Conservation (phyloP, 306 rosid genomes). For the Quercus aquifolioides region DNA sequence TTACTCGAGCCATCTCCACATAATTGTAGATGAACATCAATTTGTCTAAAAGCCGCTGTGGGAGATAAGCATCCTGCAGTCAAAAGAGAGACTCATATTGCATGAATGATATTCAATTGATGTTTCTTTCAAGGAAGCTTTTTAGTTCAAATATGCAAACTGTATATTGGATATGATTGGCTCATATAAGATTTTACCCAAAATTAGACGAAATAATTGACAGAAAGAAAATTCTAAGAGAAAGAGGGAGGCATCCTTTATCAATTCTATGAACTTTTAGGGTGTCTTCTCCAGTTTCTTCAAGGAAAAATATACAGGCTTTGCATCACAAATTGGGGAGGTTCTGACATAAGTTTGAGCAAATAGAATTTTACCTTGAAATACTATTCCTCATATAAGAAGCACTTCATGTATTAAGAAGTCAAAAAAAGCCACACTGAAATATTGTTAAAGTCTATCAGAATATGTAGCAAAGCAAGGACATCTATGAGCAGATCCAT, state of each 20-base stretch:
- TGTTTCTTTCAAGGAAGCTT: not conserved
- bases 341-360: not conserved
- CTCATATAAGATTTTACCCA: not conserved
- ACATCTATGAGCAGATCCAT: not conserved
- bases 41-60: slow-evolving; percentile 94
- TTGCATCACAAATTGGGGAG: not conserved
- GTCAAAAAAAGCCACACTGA: not conserved
- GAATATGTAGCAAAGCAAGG: not conserved
- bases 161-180: not conserved
- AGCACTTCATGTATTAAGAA: not conserved
- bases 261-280: not conserved
- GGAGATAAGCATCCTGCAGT: slow-evolving; percentile 95
- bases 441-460: not conserved
- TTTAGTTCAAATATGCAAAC: not conserved
- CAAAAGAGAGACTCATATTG: slow-evolving; percentile 11
- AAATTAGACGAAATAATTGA: not conserved
- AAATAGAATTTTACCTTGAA: not conserved
- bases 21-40: slow-evolving; percentile 93
- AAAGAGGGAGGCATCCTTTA: not conserved
- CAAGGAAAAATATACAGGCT: not conserved
- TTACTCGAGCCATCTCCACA: slow-evolving; percentile 99
- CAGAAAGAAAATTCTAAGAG: not conserved
- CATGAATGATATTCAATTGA: not conserved
- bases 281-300: not conserved
- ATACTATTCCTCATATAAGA: not conserved